These are phyloP conservation scores for Trichoderma asperellum DNA, from an alignment of 2,329 filamentous ascomycete species.

Conservation along the genomic window DNA sequence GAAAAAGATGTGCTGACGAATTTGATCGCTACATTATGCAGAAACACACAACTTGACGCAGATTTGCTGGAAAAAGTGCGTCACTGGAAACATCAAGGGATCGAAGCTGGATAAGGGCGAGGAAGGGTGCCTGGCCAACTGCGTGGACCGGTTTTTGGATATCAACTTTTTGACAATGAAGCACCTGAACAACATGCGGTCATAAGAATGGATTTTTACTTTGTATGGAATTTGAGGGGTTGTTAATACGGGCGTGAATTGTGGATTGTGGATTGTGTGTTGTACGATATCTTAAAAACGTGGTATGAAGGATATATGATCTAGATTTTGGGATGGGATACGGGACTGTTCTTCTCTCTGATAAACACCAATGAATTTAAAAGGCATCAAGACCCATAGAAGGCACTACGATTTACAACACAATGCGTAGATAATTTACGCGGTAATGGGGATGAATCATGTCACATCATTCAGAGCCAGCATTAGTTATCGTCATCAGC, in stretches of 20 bases:
- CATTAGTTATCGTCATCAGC: conserved; percentile 1
- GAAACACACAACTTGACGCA: conserved; percentile 64
- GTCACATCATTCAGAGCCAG: not conserved
- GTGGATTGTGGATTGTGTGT: not conserved
- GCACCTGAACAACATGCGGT: conserved; percentile 71
- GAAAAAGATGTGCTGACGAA: not conserved
- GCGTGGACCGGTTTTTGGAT: conserved; percentile 92
- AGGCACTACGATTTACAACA: not conserved
- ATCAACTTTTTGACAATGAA: conserved; percentile 82
- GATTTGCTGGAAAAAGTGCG: conserved; percentile 94
- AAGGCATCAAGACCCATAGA: not conserved
- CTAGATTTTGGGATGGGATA: not conserved
- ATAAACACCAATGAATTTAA: not conserved
- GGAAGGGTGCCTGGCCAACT: conserved; percentile 85
- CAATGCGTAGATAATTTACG: not conserved
- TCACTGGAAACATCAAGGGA: conserved; percentile 72
- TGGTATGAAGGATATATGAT: not conserved
- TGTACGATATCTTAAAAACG: conserved; percentile 9
- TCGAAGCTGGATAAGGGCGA: conserved; percentile 76
- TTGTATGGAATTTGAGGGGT: not conserved
- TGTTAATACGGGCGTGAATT: not conserved
- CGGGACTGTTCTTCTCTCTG: not conserved
- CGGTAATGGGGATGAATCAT: not conserved
- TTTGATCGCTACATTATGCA: conserved; percentile 34
- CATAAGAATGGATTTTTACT: conserved; percentile 17